phyloP scores from a whole-genome alignment of 345 rosid species.

The Populus pruinosa region DNA sequence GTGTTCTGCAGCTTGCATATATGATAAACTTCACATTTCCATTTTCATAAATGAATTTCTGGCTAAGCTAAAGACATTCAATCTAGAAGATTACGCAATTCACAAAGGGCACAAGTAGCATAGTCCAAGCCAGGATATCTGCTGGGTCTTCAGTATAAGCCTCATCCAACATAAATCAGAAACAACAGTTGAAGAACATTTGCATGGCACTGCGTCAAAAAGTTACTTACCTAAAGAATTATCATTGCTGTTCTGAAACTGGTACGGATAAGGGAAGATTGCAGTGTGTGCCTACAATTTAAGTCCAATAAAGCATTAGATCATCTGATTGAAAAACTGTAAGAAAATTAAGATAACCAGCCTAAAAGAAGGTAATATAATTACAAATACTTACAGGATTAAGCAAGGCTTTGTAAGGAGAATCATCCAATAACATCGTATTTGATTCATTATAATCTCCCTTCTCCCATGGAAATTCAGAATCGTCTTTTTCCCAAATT shows the following conservation, averaged over 20 bases:
- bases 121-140: not conserved
- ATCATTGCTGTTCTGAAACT: conserved; percentile 41
- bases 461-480: conserved; percentile 61
- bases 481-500: conserved; percentile 65
- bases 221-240: conserved; percentile 55
- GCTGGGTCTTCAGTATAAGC: too few species aligned
- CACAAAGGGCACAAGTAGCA: not conserved
- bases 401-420: conserved; percentile 91
- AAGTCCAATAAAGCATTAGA: too few species aligned
- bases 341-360: not conserved
- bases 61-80: not conserved
- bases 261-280: conserved; percentile 69
- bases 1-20: not conserved
- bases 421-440: conserved; percentile 78
- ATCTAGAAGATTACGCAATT: not conserved
- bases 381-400: conserved; percentile 66
- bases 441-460: conserved; percentile 67
- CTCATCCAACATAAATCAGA: not conserved
- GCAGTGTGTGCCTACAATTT: conserved; percentile 58
- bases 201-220: not conserved
- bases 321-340: not conserved
- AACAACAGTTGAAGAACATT: not conserved
- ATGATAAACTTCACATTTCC: not conserved
- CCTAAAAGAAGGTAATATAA: not conserved
- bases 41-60: not conserved